These are phyloP conservation scores for Oryza nivara DNA, from an alignment of 176 grass and related monocot genomes.

Conservation along the genomic window DNA sequence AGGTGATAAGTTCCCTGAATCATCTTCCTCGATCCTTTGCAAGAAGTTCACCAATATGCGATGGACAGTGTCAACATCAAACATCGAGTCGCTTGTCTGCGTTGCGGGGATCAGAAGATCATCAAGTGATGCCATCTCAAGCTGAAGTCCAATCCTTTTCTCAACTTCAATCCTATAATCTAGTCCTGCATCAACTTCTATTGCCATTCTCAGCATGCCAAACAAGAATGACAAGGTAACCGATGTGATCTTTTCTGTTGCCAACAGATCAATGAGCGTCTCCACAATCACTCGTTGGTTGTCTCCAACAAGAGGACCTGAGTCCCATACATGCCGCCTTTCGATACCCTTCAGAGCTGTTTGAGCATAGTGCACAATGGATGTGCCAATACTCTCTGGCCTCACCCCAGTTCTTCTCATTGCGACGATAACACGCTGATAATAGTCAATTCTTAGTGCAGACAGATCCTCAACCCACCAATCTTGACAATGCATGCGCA, in stretches of 20 bases:
- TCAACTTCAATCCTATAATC: conserved; percentile 76
- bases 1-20: conserved; percentile 63
- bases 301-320: conserved; percentile 64
- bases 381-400: conserved; percentile 67
- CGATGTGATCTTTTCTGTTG: conserved; percentile 72
- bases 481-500: conserved; percentile 53
- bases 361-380: conserved; percentile 78
- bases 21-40: conserved; percentile 78
- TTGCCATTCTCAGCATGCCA: conserved; percentile 90
- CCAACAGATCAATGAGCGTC: conserved; percentile 67
- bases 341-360: conserved; percentile 73
- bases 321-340: conserved; percentile 66
- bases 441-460: conserved; percentile 67
- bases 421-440: conserved; percentile 63
- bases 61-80: conserved; percentile 84
- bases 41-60: conserved; percentile 89
- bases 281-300: conserved; percentile 66
- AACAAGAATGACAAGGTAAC: conserved; percentile 84
- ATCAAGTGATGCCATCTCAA: conserved; percentile 85
- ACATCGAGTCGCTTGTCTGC: conserved; percentile 79
- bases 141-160: conserved; percentile 73
- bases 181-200: conserved; percentile 64
- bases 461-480: conserved; percentile 95
- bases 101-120: conserved; percentile 76
- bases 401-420: conserved; percentile 76